Base-by-base conservation (phyloP, 148 eudicot species). In the Agrostemma githago region DNA sequence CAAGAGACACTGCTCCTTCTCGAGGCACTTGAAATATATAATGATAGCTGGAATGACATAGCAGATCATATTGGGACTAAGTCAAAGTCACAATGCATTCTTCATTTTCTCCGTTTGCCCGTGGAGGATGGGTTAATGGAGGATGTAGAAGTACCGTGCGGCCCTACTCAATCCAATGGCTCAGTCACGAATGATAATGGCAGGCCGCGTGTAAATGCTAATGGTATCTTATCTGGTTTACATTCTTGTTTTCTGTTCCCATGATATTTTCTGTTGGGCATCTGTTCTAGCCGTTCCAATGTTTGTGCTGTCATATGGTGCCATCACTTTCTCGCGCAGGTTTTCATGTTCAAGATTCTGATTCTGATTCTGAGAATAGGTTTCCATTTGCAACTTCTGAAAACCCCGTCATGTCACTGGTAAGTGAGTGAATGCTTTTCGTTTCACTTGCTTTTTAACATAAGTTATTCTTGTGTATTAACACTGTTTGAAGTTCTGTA, bases 31-130 rank as follows among this genome's bases (percentile, higher is more conserved):
- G 97, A 89, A 81, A 78, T 85, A 19, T 86, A 84, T 68, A 83
- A 79, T 66, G 96, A 91, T 64, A 89, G 86, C 82, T 94, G 98
- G 98, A 91, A 84, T 78, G 94, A 91, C 70, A 89, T 94, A 82
- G 98, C 98, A 4, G 97, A 89, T 71, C 89, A 94, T 80, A 97
- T 94, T 60, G 89, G 96, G 39, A 78, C 91, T 26, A 94, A 94
- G 86, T 89, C 97, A 66, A 94, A 94, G 85, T 92, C 97, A 41
- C 97, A 94, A 75, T 94, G 98, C 84, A 91, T 94, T 57, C 87
- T 86, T 73, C 98, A 93, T 79, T 93, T 93, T 81, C 84, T 93
- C 65, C 94, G 97, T 69, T 82, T 93, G 76, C 94, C 97, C 5
- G 77, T 86, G 71, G 97, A 93, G 81, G 92, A 90, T 71, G 79